Evolutionary conservation across 2,329 filamentous ascomycete genomes (phyloP), one percentile per base, ranked within the genome.

Genomic region (Elsinoe necatrix): DNA sequence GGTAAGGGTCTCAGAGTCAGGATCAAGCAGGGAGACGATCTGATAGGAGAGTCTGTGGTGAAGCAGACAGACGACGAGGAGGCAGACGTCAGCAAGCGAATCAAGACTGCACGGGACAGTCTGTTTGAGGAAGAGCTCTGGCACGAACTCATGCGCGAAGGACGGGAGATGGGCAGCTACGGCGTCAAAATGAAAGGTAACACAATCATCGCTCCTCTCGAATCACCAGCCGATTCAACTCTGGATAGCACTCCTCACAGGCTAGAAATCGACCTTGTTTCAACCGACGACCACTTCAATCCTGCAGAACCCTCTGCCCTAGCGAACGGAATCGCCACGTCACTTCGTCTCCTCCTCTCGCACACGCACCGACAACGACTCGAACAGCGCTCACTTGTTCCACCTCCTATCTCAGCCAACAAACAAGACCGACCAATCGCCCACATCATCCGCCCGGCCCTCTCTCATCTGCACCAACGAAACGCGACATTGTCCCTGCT

Each of bases 71-170:
- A 65, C n/a, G 61, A 76, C 23, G 77, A 81, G 34, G 79, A 85
- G 35, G 76, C 78, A 1, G 75, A 80, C 1, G 73, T 91, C 7
- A 82, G 89, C 62, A 77, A 82, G 27, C 79, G 84, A 8, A 87
- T 95, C 29, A 80, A 85, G 16, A 81, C 87, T 63, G 86, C 88
- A 1, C 80, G 88, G 57, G 86, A 93, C 68, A 89, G 86, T 51
- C 77, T 92, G 18, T 90, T 88, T 64, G 83, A 87, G 25, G 85
- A 91, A 66, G 93, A 98, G 67, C 74, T 98, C 1, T 96, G 90
- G 79, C 84, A 95, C 63, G 93, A 98, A 71, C 77, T 97, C 59
- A 84, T 85, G 54, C 80, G 89, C 16, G 93, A 98, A 71, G 84
- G 87, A 0, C 85, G 90, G 14, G 78, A 79, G 0, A 75, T 95